Base-by-base conservation (phyloP, 331 rosid species). In the Prunus yedoensis region DNA sequence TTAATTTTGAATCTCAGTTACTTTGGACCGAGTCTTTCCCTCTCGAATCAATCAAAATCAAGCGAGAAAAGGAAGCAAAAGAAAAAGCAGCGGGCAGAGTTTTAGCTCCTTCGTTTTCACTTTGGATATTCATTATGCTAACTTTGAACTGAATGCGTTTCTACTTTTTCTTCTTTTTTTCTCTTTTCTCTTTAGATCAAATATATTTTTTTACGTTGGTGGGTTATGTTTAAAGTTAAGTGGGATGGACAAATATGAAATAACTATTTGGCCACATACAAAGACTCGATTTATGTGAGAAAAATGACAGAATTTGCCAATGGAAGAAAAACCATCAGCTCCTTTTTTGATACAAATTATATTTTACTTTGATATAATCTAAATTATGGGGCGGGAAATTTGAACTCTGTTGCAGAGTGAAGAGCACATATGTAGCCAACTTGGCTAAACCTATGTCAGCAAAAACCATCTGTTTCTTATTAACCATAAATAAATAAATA, bases 1-100 rank as follows among this genome's bases (percentile, higher is more conserved):
- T 75, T 89, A 70, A 72, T 75, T 89, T 85, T 91, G 91, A 85
- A 91, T 80, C 87, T 79, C 69, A 77, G 45, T 85, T 70, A 58
- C 87, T 88, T 88, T 88, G 87, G 96, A 88, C 93, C 90, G 67
- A 75, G 81, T 85, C 85, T 84, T 86, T 70, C 80, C 86, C 87
- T 87, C 93, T 89, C 88, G 88, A 90, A 84, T 83, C 82, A 80
- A 88, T 82, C 83, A 85, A 85, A 88, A 84, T 85, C 81, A 83
- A 85, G 79, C 88, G 76, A 66, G 71, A 78, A 84, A 82, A 86
- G 76, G 76, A 88, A 81, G 77, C 54, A 79, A 91, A 89, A 93
- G 96, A 82, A 67, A 88, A 93, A 91, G 93, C 77, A 78, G 8
- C 9, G 54, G 17, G 30, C 83, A 83, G 84, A 75, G 81, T 46